Evolutionary conservation across 1,139 yeast genomes (phyloP), one percentile per base, ranked within the genome.

Genomic region (Sporopachydermia cereana): DNA sequence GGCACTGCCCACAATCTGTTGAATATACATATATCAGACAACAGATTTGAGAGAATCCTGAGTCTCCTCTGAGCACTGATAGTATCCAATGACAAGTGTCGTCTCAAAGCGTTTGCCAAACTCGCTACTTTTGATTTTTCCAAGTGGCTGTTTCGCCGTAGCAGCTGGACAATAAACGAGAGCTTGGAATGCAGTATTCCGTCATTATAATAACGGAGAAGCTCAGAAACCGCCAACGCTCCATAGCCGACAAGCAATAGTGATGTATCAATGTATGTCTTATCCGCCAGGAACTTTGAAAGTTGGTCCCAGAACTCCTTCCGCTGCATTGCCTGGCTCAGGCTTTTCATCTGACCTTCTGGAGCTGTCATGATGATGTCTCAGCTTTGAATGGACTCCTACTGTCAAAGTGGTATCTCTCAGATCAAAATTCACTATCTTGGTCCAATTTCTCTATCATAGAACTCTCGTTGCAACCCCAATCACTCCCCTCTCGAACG

Each of bases 21-120:
- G 46, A 66, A 63, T 45, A 62, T 66, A 29, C 71, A 59, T 39
- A 62, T 57, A 47, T 67, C 71, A 23, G 66, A 57, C 43, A 64
- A 61, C 45, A 62, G 53, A 20, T 50, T 49, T 39, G 62, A 55
- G 29, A 65, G 52, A 2, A 51, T 49, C n/a, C 51, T 47, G 25
- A 61, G 49, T n/a, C 58, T 51, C 17, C n/a, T 34, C 22, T 34
- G 39, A 7, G 22, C 22, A 7, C 9, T 20, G 5, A 34, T 9
- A 7, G 39, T 34, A n/a, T 34, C 39, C 18, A 34, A 20, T 12
- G 39, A 5, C 20, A 34, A n/a, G n/a, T 34, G 22, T n/a, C 22
- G 18, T 20, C 22, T 5, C 20, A 34, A 9, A 16, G 22, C 18
- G 9, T 12, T n/a, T 7, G 39, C 39, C 22, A 34, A 16, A 5